Percentiles rank a stretch among this genome's conserved stretches.
Evolutionary conservation across 106 monocot species (phyloP).

Genomic region (Platanthera guangdongensis): DNA sequence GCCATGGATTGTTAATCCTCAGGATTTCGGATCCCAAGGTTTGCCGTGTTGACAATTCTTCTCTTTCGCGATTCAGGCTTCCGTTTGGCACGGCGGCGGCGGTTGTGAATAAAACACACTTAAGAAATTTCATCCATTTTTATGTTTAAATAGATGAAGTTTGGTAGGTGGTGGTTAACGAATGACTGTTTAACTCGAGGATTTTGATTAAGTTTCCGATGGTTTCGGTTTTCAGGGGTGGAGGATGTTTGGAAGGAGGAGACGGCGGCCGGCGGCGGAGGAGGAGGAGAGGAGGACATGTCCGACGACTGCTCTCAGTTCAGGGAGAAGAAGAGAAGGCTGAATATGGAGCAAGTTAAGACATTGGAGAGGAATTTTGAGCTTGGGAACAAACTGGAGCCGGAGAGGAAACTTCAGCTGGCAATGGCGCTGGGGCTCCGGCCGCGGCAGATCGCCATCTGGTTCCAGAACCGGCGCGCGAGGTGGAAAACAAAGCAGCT

Average conservation of each 20-base stretch:
- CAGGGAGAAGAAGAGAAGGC: constrained; percentile 51
- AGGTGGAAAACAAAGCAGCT: constrained; percentile 29
- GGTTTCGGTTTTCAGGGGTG: constrained; percentile 24
- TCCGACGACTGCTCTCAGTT: constrained; percentile 49
- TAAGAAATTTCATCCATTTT: too few relatives aligned
- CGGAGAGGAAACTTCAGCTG: constrained; percentile 22
- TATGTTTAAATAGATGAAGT: too few relatives aligned
- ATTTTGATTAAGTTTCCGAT: not conserved
- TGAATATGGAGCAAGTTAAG: constrained; percentile 16
- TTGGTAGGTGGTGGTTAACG: too few relatives aligned
- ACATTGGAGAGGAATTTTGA: constrained; percentile 24
- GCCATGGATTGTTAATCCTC: constrained; percentile 10
- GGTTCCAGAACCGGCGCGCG: constrained; percentile 25
- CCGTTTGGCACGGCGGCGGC: too few relatives aligned
- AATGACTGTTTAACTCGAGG: too few relatives aligned
- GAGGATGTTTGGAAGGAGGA: constrained; percentile 31
- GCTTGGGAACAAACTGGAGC: constrained; percentile 22
- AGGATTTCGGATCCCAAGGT: constrained; percentile 24
- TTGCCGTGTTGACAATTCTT: not conserved
- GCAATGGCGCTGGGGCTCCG: constrained; percentile 14
- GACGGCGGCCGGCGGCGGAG: constrained; percentile 8
- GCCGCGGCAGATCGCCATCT: constrained; percentile 22
- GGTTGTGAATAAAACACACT: too few relatives aligned
- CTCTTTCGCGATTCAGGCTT: not conserved
- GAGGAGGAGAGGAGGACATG: constrained; percentile 51